phyloP scores from a whole-genome alignment of 78 protist genomes.

The Tieghemostelium lacteum region DNA sequence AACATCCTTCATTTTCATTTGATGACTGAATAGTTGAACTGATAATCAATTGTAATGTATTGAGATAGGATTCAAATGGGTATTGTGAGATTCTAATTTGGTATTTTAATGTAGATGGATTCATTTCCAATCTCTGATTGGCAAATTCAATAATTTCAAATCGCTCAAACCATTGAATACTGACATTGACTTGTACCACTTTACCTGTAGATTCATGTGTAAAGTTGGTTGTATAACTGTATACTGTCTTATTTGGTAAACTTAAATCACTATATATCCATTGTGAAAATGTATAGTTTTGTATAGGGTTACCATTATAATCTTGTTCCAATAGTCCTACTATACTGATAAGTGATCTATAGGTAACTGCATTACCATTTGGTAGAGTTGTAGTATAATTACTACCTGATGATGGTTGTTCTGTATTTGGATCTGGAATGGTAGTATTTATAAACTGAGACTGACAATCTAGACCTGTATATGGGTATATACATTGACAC shows the following conservation, averaged over 20 bases:
- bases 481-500: constrained; percentile 16
- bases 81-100: background rate
- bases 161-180: background rate
- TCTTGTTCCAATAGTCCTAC: constrained; percentile 1
- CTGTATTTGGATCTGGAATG: background rate
- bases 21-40: background rate
- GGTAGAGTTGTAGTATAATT: background rate
- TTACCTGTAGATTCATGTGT: background rate
- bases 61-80: background rate
- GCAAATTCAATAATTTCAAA: constrained; percentile 3
- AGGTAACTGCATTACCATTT: background rate
- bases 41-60: constrained; percentile 1
- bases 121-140: background rate
- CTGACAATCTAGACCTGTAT: constrained; percentile 20
- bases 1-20: background rate
- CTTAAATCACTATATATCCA: constrained; percentile 5
- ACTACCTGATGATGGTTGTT: constrained; percentile 4
- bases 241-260: background rate
- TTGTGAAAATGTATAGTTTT: background rate
- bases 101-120: constrained; percentile 12
- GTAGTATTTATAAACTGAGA: background rate
- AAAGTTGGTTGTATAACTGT: background rate
- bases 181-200: background rate
- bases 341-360: background rate
- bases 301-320: background rate